Base-by-base conservation (phyloP, 2,329 filamentous ascomycete genomes). In the Cercospora canescens region DNA sequence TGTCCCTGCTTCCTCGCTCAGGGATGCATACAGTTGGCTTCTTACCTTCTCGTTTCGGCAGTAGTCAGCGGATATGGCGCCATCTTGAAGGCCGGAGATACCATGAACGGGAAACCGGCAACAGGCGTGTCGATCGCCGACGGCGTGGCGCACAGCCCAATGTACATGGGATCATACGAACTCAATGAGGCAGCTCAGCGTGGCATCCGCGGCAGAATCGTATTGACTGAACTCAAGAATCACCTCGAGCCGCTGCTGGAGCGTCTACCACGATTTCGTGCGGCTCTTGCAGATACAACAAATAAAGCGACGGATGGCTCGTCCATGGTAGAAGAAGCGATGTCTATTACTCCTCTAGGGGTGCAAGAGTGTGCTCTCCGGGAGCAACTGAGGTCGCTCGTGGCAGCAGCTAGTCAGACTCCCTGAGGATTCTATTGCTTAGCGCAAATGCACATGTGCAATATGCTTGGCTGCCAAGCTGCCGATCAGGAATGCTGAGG, bases 221-320 rank as follows among this genome's bases (percentile, higher is more conserved):
- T 65, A n/a, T 45, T 61, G 57, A 61, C 57, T 9, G 56, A 65
- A 50, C 57, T 65, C 24, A 61, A 35, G 37, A 32, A 37, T 50
- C 57, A 60, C 55, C 55, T 65, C n/a, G 57, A 60, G n/a, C 63
- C 63, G 28, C 57, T 65, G 4, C 34, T 65, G 50, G 50, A 60
- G 18, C 58, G 58, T 18, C 24, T 61, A 26, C 60, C 60, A 14
- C 18, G 21, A 12, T 50, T 50, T 12, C 45, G 45, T 24, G 18
- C 21, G 14, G 26, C 21, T 5, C 45, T 28, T 12, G 12, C 24
- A 50, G 45, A 50, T 24, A 24, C 26, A 24, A 24, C 24, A 3
- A 14, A 24, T 24, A 21, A 12, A 50, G 24, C 45, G 21, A 24
- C 45, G 16, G 21, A 50, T 28, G 45, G 9, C 24, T 14, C 11